Conservation (phyloP, 306 rosid genomes). For the Acacia melanoxylon region DNA sequence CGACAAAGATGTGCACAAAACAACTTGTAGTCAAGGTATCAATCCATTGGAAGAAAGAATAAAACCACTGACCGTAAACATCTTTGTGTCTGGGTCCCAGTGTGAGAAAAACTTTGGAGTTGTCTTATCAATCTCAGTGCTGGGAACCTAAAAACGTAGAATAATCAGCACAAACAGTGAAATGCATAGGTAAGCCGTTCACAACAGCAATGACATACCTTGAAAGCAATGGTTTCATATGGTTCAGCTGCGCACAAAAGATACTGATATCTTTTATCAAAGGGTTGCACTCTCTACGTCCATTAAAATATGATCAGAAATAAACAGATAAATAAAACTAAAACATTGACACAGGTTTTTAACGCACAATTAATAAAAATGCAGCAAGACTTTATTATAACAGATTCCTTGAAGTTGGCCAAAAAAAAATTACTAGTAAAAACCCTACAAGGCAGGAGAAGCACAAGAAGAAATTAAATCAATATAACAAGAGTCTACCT, state of each 20-base stretch:
- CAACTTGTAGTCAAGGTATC: slow-evolving; percentile 1
- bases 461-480: neutral
- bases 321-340: neutral
- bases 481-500: slow-evolving; percentile 46
- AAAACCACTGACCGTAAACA: slow-evolving; percentile 78
- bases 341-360: slow-evolving; percentile 6
- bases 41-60: neutral
- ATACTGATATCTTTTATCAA: slow-evolving; percentile 85
- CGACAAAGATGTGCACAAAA: neutral
- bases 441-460: neutral
- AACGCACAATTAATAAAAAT: neutral
- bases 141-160: slow-evolving; percentile 73
- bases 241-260: slow-evolving; percentile 93
- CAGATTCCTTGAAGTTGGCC: neutral
- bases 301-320: slow-evolving; percentile 14
- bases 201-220: slow-evolving; percentile 50
- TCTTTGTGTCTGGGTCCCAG: slow-evolving; percentile 98
- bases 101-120: slow-evolving; percentile 95
- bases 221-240: slow-evolving; percentile 86
- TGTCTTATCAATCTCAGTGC: slow-evolving; percentile 90
- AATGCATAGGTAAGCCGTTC: neutral
- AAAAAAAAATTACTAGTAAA: neutral
- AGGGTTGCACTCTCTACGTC: slow-evolving; percentile 72
- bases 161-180: slow-evolving; percentile 7
- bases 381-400: neutral